phyloP scores from a whole-genome alignment of 2,329 filamentous ascomycete genomes.

The Alternaria arborescens region DNA sequence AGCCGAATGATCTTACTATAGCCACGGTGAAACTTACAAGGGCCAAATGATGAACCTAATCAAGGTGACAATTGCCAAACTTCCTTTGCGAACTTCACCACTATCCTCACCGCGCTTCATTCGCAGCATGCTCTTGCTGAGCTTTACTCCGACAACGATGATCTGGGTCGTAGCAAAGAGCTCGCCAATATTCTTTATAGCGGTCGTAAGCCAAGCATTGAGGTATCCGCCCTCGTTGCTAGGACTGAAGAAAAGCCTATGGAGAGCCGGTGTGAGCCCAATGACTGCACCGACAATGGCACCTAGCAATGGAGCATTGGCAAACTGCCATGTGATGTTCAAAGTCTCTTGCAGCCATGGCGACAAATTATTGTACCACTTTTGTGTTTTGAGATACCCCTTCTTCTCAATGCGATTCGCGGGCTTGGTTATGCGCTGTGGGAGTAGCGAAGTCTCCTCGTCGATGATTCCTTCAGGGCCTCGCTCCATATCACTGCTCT shows the following conservation, averaged over 20 bases:
- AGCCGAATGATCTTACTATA: neutral
- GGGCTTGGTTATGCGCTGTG: conserved; percentile 45
- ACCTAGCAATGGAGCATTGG: conserved; percentile 70
- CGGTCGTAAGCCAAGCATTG: conserved; percentile 71
- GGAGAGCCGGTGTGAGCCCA: conserved; percentile 67
- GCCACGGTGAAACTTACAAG: conserved; percentile 20
- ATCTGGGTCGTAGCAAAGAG: conserved; percentile 72
- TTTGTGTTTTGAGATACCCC: conserved; percentile 45
- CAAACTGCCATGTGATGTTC: conserved; percentile 59
- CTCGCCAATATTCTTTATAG: conserved; percentile 68
- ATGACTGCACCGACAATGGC: conserved; percentile 67
- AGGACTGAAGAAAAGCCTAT: conserved; percentile 68
- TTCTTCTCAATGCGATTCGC: conserved; percentile 41
- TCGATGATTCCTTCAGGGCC: conserved; percentile 43
- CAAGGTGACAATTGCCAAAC: conserved; percentile 61
- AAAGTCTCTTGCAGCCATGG: conserved; percentile 52
- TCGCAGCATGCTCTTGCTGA: conserved; percentile 63
- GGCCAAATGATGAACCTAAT: conserved; percentile 71
- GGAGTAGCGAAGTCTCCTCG: conserved; percentile 63
- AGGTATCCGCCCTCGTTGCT: conserved; percentile 69
- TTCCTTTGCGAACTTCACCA: conserved; percentile 58
- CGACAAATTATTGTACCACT: conserved; percentile 49
- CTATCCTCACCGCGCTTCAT: conserved; percentile 56
- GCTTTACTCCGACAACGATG: conserved; percentile 71
- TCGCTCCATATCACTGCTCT: conserved; percentile 32